A percentile compares a stretch with the other conserved stretches of the same genome.
Evolutionary conservation across 495 filamentous ascomycete species (phyloP).

Genomic region (Penicillium lagena): DNA sequence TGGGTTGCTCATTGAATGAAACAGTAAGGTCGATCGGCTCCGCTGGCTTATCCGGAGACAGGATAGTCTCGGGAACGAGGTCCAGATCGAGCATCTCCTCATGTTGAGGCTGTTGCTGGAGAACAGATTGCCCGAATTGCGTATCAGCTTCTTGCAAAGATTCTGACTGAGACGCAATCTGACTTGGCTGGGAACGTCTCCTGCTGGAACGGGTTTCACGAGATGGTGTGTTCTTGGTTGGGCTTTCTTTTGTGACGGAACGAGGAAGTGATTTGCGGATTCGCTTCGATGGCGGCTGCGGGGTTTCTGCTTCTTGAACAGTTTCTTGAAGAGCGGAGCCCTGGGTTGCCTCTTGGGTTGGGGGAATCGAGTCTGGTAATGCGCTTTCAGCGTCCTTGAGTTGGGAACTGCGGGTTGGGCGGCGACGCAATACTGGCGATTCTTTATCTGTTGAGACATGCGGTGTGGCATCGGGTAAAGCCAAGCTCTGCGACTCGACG

Average conservation of each 20-base stretch:
- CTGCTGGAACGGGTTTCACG: slow-evolving; percentile 15
- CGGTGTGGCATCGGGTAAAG: background rate
- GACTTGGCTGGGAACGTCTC: slow-evolving; percentile 7
- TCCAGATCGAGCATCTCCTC: background rate
- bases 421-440: slow-evolving; percentile 12
- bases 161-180: slow-evolving; percentile 1
- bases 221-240: slow-evolving; percentile 4
- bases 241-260: slow-evolving; percentile 12
- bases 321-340: background rate
- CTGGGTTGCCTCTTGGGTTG: slow-evolving; percentile 6
- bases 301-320: background rate
- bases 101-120: background rate
- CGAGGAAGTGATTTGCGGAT: slow-evolving; percentile 18
- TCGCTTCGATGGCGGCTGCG: slow-evolving; percentile 10
- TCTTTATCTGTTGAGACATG: slow-evolving; percentile 1
- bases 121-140: background rate
- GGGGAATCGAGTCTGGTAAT: background rate
- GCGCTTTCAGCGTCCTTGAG: slow-evolving; percentile 3
- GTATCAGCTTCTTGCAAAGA: background rate
- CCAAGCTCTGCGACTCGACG: slow-evolving; percentile 13
- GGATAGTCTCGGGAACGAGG: slow-evolving; percentile 1
- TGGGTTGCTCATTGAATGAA: slow-evolving; percentile 15
- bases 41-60: background rate
- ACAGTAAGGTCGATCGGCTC: background rate
- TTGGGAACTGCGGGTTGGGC: slow-evolving; percentile 21